These are phyloP conservation scores for Russula virescens DNA, from an alignment of 768 basidiomycete genomes.

Conservation along the genomic window DNA sequence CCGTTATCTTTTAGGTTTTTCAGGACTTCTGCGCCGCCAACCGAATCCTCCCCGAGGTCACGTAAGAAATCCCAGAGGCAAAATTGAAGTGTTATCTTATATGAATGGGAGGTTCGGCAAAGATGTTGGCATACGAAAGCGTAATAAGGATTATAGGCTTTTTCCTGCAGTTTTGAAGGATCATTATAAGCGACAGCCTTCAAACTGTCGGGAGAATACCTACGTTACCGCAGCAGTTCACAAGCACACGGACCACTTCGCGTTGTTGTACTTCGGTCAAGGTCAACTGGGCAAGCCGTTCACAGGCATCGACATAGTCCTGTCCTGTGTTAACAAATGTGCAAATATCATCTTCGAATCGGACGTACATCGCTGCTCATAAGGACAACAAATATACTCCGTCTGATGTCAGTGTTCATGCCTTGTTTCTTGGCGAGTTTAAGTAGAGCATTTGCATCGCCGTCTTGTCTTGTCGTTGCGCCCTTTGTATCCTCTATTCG, in stretches of 20 bases:
- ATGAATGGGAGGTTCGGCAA: constrained; percentile 69
- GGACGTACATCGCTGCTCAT: constrained; percentile 89
- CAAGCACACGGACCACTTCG: constrained; percentile 85
- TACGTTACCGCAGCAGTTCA: constrained; percentile 92
- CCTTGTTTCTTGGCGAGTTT: constrained; percentile 91
- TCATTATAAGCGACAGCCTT: constrained; percentile 5
- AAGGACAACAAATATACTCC: constrained; percentile 85
- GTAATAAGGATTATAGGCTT: constrained; percentile 93
- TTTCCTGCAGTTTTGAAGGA: constrained; percentile 52
- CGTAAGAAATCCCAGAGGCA: constrained; percentile 96
- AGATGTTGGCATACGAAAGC: constrained; percentile 82
- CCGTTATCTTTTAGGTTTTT: constrained; percentile 52
- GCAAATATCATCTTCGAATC: neutral
- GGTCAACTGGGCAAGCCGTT: constrained; percentile 76
- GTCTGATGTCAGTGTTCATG: constrained; percentile 96
- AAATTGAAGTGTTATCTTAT: constrained; percentile 91
- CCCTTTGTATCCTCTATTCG: constrained; percentile 40
- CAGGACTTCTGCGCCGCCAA: constrained; percentile 74
- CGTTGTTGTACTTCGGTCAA: constrained; percentile 88
- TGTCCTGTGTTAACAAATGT: constrained; percentile 30
- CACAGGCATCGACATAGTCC: constrained; percentile 97
- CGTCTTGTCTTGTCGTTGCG: constrained; percentile 27
- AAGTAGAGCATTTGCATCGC: constrained; percentile 41
- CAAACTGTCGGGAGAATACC: constrained; percentile 26
- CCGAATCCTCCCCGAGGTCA: constrained; percentile 76